A percentile compares a stretch with the other conserved stretches of the same genome.
These are phyloP conservation scores for Macrolepiota fuliginosa DNA, from an alignment of 768 basidiomycete species.

Conservation along the genomic window DNA sequence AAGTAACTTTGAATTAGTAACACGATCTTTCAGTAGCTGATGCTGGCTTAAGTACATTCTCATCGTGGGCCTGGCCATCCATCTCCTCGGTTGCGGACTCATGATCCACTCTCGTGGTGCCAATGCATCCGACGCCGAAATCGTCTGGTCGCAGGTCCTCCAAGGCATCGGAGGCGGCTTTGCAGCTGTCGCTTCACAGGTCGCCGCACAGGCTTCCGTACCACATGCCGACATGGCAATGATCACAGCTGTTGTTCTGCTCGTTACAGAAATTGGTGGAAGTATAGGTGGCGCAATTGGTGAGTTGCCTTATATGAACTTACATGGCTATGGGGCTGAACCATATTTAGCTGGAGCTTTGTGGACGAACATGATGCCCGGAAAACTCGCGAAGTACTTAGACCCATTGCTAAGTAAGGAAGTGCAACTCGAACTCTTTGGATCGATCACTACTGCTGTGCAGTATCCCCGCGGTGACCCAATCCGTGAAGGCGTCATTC, in stretches of 20 bases:
- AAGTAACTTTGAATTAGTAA: constrained; percentile 29
- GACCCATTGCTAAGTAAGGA: constrained; percentile 40
- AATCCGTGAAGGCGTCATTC: constrained; percentile 62
- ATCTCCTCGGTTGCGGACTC: constrained; percentile 59
- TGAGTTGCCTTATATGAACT: constrained; percentile 20
- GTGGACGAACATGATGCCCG: constrained; percentile 68
- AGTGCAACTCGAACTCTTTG: constrained; percentile 47
- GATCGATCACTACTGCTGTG: constrained; percentile 52
- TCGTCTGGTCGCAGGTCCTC: constrained; percentile 67
- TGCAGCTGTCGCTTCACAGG: constrained; percentile 53
- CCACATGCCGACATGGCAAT: constrained; percentile 65
- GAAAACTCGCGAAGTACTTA: constrained; percentile 51
- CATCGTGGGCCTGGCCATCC: constrained; percentile 54
- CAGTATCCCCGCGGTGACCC: constrained; percentile 50
- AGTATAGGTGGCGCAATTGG: constrained; percentile 64
- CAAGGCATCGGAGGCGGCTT: constrained; percentile 78
- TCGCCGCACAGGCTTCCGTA: constrained; percentile 65
- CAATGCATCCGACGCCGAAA: constrained; percentile 47
- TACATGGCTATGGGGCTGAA: background rate
- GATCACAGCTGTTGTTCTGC: constrained; percentile 64
- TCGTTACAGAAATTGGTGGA: constrained; percentile 68
- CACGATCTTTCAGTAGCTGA: background rate
- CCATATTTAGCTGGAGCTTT: constrained; percentile 58
- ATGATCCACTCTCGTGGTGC: constrained; percentile 74
- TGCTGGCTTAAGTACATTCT: constrained; percentile 36